Percentiles rank a stretch among this genome's conserved stretches.
phyloP scores from a whole-genome alignment of 2,329 filamentous ascomycete species.

The Claviceps pazoutovae region DNA sequence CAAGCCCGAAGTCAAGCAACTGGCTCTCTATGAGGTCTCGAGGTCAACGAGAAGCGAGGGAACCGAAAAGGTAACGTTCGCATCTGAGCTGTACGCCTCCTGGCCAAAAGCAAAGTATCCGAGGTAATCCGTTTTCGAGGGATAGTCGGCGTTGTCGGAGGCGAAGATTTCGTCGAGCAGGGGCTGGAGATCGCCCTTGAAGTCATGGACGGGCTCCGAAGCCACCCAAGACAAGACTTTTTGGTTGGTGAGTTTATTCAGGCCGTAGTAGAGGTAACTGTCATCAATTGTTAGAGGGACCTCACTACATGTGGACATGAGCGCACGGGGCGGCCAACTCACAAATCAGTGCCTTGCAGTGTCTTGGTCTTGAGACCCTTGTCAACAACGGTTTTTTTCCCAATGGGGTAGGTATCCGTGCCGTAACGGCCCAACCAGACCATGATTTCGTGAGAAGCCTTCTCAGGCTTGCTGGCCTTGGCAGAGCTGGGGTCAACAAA shows the following conservation, averaged over 20 bases:
- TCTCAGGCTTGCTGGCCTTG: constrained; percentile 24
- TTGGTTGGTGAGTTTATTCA: constrained; percentile 24
- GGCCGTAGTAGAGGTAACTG: constrained; percentile 27
- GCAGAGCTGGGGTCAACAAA: constrained; percentile 35
- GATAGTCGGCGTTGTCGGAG: constrained; percentile 20
- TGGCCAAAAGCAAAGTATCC: constrained; percentile 38
- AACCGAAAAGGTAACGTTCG: constrained; percentile 31
- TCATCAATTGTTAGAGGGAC: not conserved
- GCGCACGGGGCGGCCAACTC: constrained; percentile 10
- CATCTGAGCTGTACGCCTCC: constrained; percentile 30
- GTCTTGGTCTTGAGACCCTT: constrained; percentile 19
- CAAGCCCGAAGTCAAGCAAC: not conserved
- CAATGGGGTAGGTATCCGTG: constrained; percentile 32
- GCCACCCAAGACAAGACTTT: constrained; percentile 38
- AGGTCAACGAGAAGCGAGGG: constrained; percentile 2
- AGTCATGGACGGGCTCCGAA: constrained; percentile 19
- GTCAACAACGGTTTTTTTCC: constrained; percentile 12
- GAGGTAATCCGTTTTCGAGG: constrained; percentile 29
- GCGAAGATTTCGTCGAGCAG: constrained; percentile 28
- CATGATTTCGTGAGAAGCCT: constrained; percentile 40
- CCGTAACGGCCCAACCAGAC: constrained; percentile 40
- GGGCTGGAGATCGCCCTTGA: constrained; percentile 32
- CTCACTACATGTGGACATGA: not conserved
- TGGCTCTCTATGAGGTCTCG: constrained; percentile 2
- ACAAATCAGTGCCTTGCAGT: constrained; percentile 30